phyloP scores from a whole-genome alignment of 148 eudicot genomes.

The Vaccinium myrtillus region DNA sequence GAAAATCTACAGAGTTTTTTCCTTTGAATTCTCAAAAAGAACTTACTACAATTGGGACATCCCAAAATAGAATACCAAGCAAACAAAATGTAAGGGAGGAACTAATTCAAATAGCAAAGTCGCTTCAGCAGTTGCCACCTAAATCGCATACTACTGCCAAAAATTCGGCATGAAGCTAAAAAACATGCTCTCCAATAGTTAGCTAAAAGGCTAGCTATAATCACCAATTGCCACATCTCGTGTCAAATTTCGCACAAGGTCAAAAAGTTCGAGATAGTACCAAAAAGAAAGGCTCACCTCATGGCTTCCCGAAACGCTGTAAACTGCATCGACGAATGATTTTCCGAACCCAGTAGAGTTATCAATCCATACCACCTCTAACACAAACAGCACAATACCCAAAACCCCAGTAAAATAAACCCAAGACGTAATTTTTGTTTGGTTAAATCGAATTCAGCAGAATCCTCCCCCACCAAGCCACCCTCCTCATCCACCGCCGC shows the following conservation, averaged over 20 bases:
- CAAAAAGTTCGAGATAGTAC: background rate
- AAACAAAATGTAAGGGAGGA: too few relatives aligned
- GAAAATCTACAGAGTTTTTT: too few relatives aligned
- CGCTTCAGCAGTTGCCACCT: background rate
- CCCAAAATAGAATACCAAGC: too few relatives aligned
- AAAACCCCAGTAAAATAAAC: slow-evolving; percentile 63
- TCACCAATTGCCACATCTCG: background rate
- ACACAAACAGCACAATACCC: slow-evolving; percentile 74
- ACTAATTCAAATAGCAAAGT: too few relatives aligned
- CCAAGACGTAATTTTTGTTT: slow-evolving; percentile 82
- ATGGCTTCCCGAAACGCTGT: slow-evolving; percentile 52
- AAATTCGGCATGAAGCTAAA: background rate
- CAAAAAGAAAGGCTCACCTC: slow-evolving; percentile 44
- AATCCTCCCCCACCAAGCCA: slow-evolving; percentile 66
- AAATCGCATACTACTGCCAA: background rate
- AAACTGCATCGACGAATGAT: slow-evolving; percentile 42
- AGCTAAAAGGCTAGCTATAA: background rate
- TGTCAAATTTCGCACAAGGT: background rate
- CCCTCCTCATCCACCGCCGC: slow-evolving; percentile 19
- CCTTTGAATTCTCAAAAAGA: too few relatives aligned
- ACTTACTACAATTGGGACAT: too few relatives aligned
- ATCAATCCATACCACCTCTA: slow-evolving; percentile 74
- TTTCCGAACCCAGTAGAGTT: slow-evolving; percentile 70
- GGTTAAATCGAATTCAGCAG: slow-evolving; percentile 62
- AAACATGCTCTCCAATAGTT: background rate